phyloP scores from a whole-genome alignment of 148 eudicot species.

The Camellia japonica region DNA sequence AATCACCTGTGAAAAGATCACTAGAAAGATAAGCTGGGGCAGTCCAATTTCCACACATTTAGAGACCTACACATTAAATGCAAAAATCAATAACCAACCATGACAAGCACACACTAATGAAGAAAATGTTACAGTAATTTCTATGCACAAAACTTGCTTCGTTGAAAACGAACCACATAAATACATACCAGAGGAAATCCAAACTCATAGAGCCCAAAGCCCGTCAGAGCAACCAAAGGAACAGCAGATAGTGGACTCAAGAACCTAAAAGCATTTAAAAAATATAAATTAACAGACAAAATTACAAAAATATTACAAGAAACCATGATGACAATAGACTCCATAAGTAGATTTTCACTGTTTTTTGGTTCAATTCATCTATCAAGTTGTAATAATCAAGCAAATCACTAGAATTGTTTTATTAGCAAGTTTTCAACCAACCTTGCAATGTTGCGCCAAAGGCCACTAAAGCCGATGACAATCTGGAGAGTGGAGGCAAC shows the following conservation, averaged over 20 bases:
- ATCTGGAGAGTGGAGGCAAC: constrained; percentile 84
- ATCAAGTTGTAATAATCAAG: neutral
- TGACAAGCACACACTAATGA: neutral
- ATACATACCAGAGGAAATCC: constrained; percentile 87
- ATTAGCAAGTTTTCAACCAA: constrained; percentile 9
- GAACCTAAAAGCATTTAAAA: constrained; percentile 39
- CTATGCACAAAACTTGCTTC: neutral
- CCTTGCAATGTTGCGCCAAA: constrained; percentile 87
- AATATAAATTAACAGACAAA: neutral
- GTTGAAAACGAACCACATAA: neutral
- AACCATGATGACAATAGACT: neutral
- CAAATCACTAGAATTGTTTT: neutral
- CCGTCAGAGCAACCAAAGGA: constrained; percentile 78
- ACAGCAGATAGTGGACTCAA: constrained; percentile 77
- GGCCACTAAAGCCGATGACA: constrained; percentile 89
- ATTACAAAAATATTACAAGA: neutral
- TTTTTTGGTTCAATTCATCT: neutral
- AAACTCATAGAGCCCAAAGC: constrained; percentile 76
- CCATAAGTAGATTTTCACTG: neutral
- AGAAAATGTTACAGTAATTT: constrained; percentile 13
- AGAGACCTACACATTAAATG: constrained; percentile 21
- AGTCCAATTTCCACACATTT: constrained; percentile 31
- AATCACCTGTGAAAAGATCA: constrained; percentile 28
- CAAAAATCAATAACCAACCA: constrained; percentile 2
- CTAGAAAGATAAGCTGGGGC: constrained; percentile 27